Evolutionary conservation across 306 rosid species (phyloP), one percentile per base, ranked within the genome.

Genomic region (Begonia peltatifolia): DNA sequence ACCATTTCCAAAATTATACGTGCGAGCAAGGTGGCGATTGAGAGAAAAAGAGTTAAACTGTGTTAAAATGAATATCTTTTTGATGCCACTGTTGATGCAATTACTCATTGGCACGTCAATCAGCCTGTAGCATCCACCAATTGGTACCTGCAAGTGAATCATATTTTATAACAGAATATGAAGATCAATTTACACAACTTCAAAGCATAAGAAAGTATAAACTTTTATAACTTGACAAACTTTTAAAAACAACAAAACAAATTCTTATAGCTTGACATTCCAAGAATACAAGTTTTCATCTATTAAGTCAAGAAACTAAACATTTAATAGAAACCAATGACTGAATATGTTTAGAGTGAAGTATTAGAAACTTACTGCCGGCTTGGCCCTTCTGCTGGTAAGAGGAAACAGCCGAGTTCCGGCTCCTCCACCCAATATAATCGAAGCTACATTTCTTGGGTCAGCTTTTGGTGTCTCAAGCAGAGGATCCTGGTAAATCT

Each of bases 71-170:
- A 84, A 89, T 52, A 84, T 84, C 69, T 84, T 89, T 14, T 68
- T 75, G n/a, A 89, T 79, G 62, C 93, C 93, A 64, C 97, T 82
- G 41, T 84, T 89, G 71, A 89, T 84, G 78, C 97, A 84, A 47
- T 84, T 89, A 61, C 97, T 89, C 97, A 89, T 84, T 1, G 97
- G 97, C 50, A 84, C 69, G 78, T 89, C 97, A 42, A 88, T 84
- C 64, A 89, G 81, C 61, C 97, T 79, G 66, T 84, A 89, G 64
- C 87, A 77, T 57, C 97, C 97, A 60, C 97, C 97, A 9, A 89
- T 76, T 0, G 97, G 97, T 71, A 89, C 97, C 93, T 82, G 77
- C 42, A 78, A 62, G 65, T 12, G 41, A 48, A 59, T 7, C 14
- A 30, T 5, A 30, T 30, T 30, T 20, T 17, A 20, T 20, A 1